Conservation (phyloP, 1,284 basidiomycete genomes). For the Trichosporon sp. region DNA sequence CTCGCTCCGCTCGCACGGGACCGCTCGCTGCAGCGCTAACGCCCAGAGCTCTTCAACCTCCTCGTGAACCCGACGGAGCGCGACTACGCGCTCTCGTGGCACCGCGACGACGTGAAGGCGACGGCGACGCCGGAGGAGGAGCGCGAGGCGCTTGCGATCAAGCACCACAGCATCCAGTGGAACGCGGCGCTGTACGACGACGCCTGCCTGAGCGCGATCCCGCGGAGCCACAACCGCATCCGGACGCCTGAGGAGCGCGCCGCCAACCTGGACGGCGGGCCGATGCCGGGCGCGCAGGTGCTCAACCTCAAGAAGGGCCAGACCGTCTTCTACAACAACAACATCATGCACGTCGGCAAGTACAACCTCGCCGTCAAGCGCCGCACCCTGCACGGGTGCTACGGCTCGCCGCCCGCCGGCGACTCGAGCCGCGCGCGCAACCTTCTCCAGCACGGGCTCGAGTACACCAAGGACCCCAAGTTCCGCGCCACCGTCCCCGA, state of each 20-base stretch:
- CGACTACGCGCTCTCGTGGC: conserved; percentile 74
- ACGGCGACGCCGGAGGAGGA: conserved; percentile 65
- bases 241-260: conserved; percentile 62
- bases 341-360: conserved; percentile 54
- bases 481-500: conserved; percentile 58
- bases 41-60: conserved; percentile 69
- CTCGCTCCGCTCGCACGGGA: not conserved
- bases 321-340: conserved; percentile 75
- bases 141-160: conserved; percentile 56
- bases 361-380: conserved; percentile 59
- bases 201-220: conserved; percentile 69
- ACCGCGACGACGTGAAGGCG: conserved; percentile 70
- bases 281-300: conserved; percentile 66
- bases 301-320: conserved; percentile 65
- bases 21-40: conserved; percentile 18
- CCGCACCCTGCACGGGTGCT: conserved; percentile 68
- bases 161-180: conserved; percentile 74
- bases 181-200: conserved; percentile 75
- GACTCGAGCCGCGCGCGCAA: conserved; percentile 66
- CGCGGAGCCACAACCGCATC: conserved; percentile 61
- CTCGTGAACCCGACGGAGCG: conserved; percentile 66
- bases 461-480: conserved; percentile 51
- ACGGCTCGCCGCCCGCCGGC: conserved; percentile 60
- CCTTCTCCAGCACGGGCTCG: conserved; percentile 70
- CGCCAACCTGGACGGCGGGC: conserved; percentile 55